Evolutionary conservation across 371 early-diverging fungal genomes (phyloP).

Genomic region (Syncephalis plumigaleata): DNA sequence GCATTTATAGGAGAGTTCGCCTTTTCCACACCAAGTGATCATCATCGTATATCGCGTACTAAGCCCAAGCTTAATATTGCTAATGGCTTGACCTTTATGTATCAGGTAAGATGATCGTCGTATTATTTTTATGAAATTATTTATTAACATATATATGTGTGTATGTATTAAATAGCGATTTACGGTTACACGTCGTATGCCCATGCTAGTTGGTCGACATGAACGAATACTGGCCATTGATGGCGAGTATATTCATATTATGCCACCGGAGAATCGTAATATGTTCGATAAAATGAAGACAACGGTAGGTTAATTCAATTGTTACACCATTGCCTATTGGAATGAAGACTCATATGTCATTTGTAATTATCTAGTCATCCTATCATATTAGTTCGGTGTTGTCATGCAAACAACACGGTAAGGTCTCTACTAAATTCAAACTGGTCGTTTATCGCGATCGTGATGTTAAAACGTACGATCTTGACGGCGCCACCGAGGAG

Average conservation of each 20-base stretch:
- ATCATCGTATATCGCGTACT: not conserved
- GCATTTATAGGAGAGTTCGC: no score
- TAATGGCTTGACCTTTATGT: no score
- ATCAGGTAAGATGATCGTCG: no score
- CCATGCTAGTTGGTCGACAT: slow-evolving; percentile 63
- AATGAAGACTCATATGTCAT: no score
- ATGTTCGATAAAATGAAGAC: slow-evolving; percentile 72
- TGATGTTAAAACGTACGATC: slow-evolving; percentile 58
- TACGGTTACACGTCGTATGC: slow-evolving; percentile 20
- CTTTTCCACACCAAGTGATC: not conserved
- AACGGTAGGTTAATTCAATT: slow-evolving; percentile 22
- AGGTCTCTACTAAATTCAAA: slow-evolving; percentile 55
- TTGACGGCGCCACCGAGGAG: slow-evolving; percentile 51
- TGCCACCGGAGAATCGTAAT: slow-evolving; percentile 67
- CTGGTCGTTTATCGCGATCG: slow-evolving; percentile 38
- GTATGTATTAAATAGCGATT: no score
- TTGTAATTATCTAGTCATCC: slow-evolving; percentile 23
- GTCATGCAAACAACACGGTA: slow-evolving; percentile 63
- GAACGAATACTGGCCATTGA: slow-evolving; percentile 83
- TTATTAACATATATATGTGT: no score
- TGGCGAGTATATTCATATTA: slow-evolving; percentile 81
- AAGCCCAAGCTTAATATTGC: not conserved
- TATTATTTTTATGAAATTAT: no score
- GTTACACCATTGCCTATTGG: no score
- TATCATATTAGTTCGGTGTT: slow-evolving; percentile 60